Conservation (phyloP, 139 green algal species). For the Chlamydomonas urium region DNA sequence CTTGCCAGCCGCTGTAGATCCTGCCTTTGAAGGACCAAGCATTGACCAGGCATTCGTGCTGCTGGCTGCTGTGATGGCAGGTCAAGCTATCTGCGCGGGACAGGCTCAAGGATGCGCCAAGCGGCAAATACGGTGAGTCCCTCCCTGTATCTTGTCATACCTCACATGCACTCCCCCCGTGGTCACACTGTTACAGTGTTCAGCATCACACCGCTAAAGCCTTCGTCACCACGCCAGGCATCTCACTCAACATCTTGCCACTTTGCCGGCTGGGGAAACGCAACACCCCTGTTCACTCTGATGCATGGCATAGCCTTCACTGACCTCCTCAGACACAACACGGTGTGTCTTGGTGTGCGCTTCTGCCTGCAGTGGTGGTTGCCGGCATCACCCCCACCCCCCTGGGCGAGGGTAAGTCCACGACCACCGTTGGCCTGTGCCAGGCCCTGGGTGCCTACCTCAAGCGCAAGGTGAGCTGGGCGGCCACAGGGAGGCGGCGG, state of each 20-base stretch:
- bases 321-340: no score
- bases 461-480: conserved; percentile 15
- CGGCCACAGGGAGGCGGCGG: no score
- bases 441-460: conserved; percentile 84
- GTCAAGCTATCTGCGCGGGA: conserved; percentile 69
- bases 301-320: neutral
- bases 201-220: neutral
- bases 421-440: conserved; percentile 95
- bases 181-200: neutral
- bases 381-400: conserved; percentile 96
- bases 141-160: neutral
- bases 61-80: conserved; percentile 41
- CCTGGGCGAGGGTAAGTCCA: conserved; percentile 91
- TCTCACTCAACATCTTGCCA: no score
- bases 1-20: no score
- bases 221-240: neutral
- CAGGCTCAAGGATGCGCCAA: conserved; percentile 36
- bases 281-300: neutral
- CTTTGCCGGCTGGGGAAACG: neutral
- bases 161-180: neutral
- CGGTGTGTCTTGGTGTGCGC: no score
- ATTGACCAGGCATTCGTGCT: no score
- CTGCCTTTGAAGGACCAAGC: no score
- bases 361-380: conserved; percentile 79
- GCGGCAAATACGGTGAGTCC: conserved; percentile 76